A percentile compares a stretch with the other conserved stretches of the same genome.
Evolutionary conservation across 2,329 filamentous ascomycete species (phyloP).

Genomic region (Didymosphaeria variabile): DNA sequence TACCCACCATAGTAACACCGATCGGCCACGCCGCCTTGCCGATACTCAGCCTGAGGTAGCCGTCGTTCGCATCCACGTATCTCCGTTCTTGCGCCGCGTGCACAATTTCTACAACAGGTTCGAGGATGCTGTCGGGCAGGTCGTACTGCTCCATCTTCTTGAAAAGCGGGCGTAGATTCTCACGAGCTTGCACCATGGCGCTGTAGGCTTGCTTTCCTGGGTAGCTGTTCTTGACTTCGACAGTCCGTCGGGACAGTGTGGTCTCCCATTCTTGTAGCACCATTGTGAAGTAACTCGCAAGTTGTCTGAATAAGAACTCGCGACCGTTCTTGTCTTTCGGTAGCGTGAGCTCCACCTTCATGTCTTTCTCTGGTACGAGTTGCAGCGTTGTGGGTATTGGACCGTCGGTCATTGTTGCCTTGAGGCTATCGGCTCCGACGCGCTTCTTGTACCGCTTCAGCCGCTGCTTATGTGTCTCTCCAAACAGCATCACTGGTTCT

Average conservation of each 20-base stretch:
- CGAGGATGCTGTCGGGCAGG: slow-evolving; percentile 79
- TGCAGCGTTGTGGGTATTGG: slow-evolving; percentile 88
- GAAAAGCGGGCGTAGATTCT: slow-evolving; percentile 90
- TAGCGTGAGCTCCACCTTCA: slow-evolving; percentile 76
- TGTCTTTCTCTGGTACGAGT: slow-evolving; percentile 83
- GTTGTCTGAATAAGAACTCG: slow-evolving; percentile 81
- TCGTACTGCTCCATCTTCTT: slow-evolving; percentile 85
- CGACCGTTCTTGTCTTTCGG: slow-evolving; percentile 71
- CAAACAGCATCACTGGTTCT: slow-evolving; percentile 81
- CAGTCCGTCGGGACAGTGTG: slow-evolving; percentile 71
- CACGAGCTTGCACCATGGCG: slow-evolving; percentile 85
- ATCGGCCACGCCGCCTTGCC: slow-evolving; percentile 98
- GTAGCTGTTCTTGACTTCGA: slow-evolving; percentile 72
- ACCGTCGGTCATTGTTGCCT: slow-evolving; percentile 68
- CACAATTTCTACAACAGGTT: slow-evolving; percentile 90
- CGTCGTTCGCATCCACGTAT: slow-evolving; percentile 97
- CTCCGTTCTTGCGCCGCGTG: slow-evolving; percentile 86
- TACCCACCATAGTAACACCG: slow-evolving; percentile 99
- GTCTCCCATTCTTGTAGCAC: slow-evolving; percentile 87
- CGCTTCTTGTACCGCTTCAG: slow-evolving; percentile 76
- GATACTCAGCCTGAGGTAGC: slow-evolving; percentile 90
- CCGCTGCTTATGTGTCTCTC: slow-evolving; percentile 76
- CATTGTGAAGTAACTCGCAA: slow-evolving; percentile 96
- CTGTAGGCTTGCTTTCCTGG: slow-evolving; percentile 83
- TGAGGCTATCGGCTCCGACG: slow-evolving; percentile 52